Base-by-base conservation (phyloP, 352 stramenopile species). In the Phytophthora uliginosa region DNA sequence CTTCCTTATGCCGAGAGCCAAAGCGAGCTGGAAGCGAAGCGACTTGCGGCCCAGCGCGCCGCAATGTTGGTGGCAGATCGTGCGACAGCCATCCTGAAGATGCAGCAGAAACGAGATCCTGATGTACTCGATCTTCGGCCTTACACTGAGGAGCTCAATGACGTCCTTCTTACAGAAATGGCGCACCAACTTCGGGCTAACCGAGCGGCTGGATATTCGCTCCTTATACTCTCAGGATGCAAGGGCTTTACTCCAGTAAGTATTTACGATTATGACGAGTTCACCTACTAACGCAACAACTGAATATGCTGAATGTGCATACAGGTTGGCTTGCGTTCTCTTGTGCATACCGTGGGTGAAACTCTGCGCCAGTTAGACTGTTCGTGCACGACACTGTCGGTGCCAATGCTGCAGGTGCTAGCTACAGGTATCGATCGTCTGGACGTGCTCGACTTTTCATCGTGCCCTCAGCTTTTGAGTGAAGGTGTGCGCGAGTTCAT, bases 301-400 rank as follows among this genome's bases (percentile, higher is more conserved):
- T 31, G 28, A 31, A 31, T 31, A 31, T 28, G 13, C 20, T 51
- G 18, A n/a, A 18, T 13, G 48, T 77, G 63, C 22, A 28, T 58
- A n/a, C 56, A 93, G 85, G 83, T 95, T 42, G 88, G 88, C 0
- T 84, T 93, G 63, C 86, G 88, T 1, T 82, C 86, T 47, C 89
- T 95, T 34, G 83, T 89, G 28, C 85, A 94, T 59, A 77, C 77
- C 0, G 75, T 94, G 22, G 88, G 86, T 2, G 51, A 76, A 7
- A 68, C 61, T 1, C 73, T 94, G 20, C 77, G 77, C n/a, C 66
- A 71, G 17, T 71, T 95, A 4, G 77, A 92, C 55, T 85, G 79
- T 40, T 92, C 85, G 2, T 66, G 71, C 13, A 89, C 85, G 3
- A 63, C 69, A 12, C 48, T 95, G 24, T 80, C 84, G 3, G 66